Evolutionary conservation across 805 yeast genomes (phyloP).

Genomic region (Starmerella tilneyi): DNA sequence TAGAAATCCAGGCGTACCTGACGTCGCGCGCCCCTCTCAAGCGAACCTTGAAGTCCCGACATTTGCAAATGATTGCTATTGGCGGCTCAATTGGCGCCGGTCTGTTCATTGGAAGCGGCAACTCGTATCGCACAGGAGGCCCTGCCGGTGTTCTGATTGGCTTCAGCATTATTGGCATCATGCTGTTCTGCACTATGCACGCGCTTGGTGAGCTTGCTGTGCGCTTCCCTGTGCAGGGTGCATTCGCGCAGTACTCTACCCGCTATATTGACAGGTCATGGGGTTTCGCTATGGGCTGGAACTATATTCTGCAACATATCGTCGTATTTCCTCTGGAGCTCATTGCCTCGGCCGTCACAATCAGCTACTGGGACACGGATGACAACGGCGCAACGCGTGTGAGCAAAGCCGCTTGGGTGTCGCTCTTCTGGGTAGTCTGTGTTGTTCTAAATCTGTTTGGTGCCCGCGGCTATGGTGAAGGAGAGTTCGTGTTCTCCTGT

Average conservation of each 20-base stretch:
- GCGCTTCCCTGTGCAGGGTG: constrained; percentile 49
- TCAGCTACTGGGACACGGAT: constrained; percentile 42
- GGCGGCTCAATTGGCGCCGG: constrained; percentile 84
- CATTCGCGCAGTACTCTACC: constrained; percentile 47
- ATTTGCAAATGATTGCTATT: constrained; percentile 53
- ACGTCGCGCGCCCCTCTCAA: constrained; percentile 27
- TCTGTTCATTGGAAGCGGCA: constrained; percentile 46
- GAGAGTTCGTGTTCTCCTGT: constrained; percentile 51
- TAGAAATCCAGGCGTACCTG: constrained; percentile 20
- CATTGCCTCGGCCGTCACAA: constrained; percentile 47
- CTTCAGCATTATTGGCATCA: constrained; percentile 48
- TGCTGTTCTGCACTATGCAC: constrained; percentile 54
- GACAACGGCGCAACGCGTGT: constrained; percentile 29
- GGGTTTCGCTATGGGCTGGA: constrained; percentile 63
- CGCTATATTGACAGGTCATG: constrained; percentile 52
- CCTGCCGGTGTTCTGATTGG: constrained; percentile 53
- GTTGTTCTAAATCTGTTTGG: constrained; percentile 46
- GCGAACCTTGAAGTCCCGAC: constrained; percentile 32
- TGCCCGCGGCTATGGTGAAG: constrained; percentile 56
- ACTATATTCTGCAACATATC: constrained; percentile 51
- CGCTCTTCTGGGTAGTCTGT: constrained; percentile 44
- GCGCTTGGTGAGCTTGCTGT: constrained; percentile 63
- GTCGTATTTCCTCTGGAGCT: constrained; percentile 55
- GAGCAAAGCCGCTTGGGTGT: constrained; percentile 49
- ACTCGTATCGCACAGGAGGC: constrained; percentile 39